These are phyloP conservation scores for Hysterium pulicare DNA, from an alignment of 2,329 filamentous ascomycete species.

Conservation along the genomic window DNA sequence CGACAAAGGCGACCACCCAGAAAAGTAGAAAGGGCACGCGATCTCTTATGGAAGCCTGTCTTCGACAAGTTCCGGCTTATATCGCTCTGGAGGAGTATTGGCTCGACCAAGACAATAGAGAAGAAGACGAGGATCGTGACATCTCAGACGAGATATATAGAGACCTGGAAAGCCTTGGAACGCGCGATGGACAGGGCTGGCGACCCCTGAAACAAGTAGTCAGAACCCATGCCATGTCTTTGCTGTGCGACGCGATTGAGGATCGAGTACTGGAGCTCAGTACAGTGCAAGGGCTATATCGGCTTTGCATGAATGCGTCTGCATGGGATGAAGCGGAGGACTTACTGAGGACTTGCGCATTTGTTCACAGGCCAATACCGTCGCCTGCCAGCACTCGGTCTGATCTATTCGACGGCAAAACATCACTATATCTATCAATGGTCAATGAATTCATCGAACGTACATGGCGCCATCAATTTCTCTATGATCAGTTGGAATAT, in stretches of 20 bases:
- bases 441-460: slow-evolving; percentile 25
- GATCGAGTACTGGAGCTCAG: slow-evolving; percentile 28
- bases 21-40: slow-evolving; percentile 31
- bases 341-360: slow-evolving; percentile 26
- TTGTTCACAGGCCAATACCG: slow-evolving; percentile 19
- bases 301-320: slow-evolving; percentile 25
- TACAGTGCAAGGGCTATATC: slow-evolving; percentile 22
- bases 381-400: slow-evolving; percentile 23
- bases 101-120: slow-evolving; percentile 26
- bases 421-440: slow-evolving; percentile 23
- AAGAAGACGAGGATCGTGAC: slow-evolving; percentile 32
- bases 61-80: slow-evolving; percentile 40
- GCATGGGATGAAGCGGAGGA: slow-evolving; percentile 36
- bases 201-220: slow-evolving; percentile 39
- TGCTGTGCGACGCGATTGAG: slow-evolving; percentile 35
- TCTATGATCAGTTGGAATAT: slow-evolving; percentile 32
- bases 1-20: slow-evolving; percentile 19
- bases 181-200: slow-evolving; percentile 34
- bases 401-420: slow-evolving; percentile 25
- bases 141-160: slow-evolving; percentile 37
- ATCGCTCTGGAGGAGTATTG: slow-evolving; percentile 40
- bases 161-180: slow-evolving; percentile 37
- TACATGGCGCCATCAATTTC: slow-evolving; percentile 28
- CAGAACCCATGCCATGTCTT: slow-evolving; percentile 38
- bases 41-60: slow-evolving; percentile 37